Conservation (phyloP, 2,329 filamentous ascomycete genomes). For the Dryadomyces quercivorus region DNA sequence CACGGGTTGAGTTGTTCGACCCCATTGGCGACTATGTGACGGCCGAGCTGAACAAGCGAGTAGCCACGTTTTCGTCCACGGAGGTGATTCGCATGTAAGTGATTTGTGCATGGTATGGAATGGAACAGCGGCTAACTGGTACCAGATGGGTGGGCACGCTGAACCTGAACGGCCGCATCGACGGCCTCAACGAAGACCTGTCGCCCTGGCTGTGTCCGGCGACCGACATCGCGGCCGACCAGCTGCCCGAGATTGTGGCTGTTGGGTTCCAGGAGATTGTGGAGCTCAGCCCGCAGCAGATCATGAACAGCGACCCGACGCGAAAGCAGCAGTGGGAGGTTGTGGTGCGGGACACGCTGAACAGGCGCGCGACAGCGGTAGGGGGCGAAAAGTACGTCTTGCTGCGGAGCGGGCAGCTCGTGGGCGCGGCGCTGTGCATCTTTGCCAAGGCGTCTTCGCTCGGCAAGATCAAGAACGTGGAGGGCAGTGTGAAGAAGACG, state of each 20-base stretch:
- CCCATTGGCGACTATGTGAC: slow-evolving; percentile 88
- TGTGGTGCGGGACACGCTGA: slow-evolving; percentile 66
- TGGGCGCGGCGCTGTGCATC: slow-evolving; percentile 83
- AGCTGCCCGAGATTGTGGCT: slow-evolving; percentile 73
- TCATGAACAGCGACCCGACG: slow-evolving; percentile 94
- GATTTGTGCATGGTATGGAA: no score
- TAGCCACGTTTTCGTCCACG: slow-evolving; percentile 62
- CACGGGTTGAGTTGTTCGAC: slow-evolving; percentile 76
- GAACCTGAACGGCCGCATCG: slow-evolving; percentile 82
- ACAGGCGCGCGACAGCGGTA: slow-evolving; percentile 51
- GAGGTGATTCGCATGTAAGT: slow-evolving; percentile 63
- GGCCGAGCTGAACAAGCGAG: slow-evolving; percentile 56
- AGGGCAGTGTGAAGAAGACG: slow-evolving; percentile 86
- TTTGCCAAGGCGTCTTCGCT: slow-evolving; percentile 75
- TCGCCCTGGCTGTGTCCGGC: slow-evolving; percentile 71
- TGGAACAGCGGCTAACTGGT: no score
- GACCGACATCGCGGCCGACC: slow-evolving; percentile 32
- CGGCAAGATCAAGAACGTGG: slow-evolving; percentile 84
- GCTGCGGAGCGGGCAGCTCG: slow-evolving; percentile 82
- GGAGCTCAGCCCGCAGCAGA: slow-evolving; percentile 93
- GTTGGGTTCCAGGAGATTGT: slow-evolving; percentile 98
- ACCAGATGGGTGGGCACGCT: slow-evolving; percentile 64
- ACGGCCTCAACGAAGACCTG: slow-evolving; percentile 67
- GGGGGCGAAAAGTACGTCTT: slow-evolving; percentile 75
- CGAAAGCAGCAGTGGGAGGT: slow-evolving; percentile 78